Conservation (phyloP, 371 early-diverging fungal species). For the Capillidium heterosporum region DNA sequence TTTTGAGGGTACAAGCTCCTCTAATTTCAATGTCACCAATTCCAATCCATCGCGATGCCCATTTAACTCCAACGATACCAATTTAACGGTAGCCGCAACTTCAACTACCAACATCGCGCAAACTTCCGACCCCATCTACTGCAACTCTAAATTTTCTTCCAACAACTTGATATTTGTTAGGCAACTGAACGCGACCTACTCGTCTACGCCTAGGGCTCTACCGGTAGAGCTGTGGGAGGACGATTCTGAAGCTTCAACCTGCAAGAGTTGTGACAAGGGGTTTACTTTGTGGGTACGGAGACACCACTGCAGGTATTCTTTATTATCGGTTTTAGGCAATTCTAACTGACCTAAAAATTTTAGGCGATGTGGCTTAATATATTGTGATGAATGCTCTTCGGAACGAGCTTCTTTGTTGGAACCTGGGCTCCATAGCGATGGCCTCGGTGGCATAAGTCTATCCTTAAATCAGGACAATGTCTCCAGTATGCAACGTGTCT, state of each 20-base stretch:
- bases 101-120: background rate
- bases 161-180: background rate
- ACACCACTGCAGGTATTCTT: conserved; percentile 6
- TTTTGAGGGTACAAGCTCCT: too few species aligned
- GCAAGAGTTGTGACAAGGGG: background rate
- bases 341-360: background rate
- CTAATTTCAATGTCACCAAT: too few species aligned
- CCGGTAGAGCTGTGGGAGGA: conserved; percentile 1
- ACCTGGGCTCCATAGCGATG: background rate
- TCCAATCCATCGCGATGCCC: too few species aligned
- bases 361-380: conserved; percentile 4
- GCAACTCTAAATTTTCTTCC: background rate
- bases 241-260: background rate
- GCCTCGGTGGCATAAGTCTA: background rate
- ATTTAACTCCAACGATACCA: too few species aligned
- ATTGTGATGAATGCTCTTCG: conserved; percentile 1
- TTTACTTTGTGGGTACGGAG: conserved; percentile 1
- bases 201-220: background rate
- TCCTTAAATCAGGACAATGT: background rate
- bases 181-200: background rate
- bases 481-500: background rate
- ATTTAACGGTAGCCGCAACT: too few species aligned
- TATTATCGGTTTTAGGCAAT: background rate
- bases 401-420: background rate
- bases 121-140: background rate